Evolutionary conservation across 495 filamentous ascomycete genomes (phyloP).

Genomic region (Penicillium goetzii): DNA sequence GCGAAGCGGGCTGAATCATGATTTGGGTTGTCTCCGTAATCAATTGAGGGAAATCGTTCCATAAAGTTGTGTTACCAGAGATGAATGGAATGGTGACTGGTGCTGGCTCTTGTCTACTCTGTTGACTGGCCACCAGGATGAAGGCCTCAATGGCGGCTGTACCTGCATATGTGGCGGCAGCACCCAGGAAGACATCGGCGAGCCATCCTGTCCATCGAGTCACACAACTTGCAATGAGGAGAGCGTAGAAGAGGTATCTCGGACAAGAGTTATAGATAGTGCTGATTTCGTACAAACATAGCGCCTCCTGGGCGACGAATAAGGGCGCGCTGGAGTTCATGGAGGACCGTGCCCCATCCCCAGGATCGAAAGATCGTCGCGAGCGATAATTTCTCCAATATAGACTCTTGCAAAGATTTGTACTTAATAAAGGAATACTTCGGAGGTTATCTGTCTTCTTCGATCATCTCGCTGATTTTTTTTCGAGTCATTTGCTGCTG

Average conservation of each 20-base stretch:
- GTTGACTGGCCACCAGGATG: constrained; percentile 33
- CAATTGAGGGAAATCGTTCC: constrained; percentile 28
- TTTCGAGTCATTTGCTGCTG: constrained; percentile 5
- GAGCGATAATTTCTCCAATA: background rate
- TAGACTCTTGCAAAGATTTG: too few species aligned
- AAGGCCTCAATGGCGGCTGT: constrained; percentile 41
- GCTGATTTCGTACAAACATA: constrained; percentile 42
- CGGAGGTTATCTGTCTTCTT: background rate
- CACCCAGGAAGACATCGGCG: constrained; percentile 36
- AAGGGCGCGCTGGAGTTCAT: constrained; percentile 31
- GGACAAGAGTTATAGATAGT: constrained; percentile 44
- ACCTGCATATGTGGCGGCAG: constrained; percentile 42
- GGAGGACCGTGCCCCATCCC: background rate
- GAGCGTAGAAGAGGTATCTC: constrained; percentile 41
- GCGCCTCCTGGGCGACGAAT: constrained; percentile 39
- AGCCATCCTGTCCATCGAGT: constrained; percentile 44
- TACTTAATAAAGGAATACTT: background rate
- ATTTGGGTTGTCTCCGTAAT: constrained; percentile 30
- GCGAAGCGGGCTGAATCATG: constrained; percentile 29
- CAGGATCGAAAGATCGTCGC: background rate
- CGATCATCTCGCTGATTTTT: background rate
- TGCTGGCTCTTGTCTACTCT: constrained; percentile 15
- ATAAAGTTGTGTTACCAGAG: constrained; percentile 24
- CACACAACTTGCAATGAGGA: constrained; percentile 33
- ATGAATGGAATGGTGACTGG: constrained; percentile 35